Conservation (phyloP, 2,329 filamentous ascomycete species). For the Colletotrichum cuscutae region DNA sequence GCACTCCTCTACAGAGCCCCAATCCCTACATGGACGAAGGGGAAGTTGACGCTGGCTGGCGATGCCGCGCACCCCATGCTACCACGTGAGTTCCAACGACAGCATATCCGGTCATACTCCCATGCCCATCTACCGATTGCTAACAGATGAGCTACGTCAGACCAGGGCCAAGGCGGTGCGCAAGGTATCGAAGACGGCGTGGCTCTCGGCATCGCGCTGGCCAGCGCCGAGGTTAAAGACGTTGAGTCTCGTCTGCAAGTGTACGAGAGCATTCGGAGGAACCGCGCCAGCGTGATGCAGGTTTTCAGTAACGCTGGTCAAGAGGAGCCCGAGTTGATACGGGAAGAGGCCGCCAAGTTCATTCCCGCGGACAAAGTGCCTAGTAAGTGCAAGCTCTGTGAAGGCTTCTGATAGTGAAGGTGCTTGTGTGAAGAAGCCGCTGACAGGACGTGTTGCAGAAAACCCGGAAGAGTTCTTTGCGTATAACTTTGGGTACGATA, state of each 20-base stretch:
- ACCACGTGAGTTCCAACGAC: slow-evolving; percentile 41
- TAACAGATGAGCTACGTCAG: slow-evolving; percentile 35
- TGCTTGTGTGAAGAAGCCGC: not conserved
- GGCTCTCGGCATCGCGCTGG: slow-evolving; percentile 43
- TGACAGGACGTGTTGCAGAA: slow-evolving; percentile 7
- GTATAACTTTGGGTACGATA: slow-evolving; percentile 39
- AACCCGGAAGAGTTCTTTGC: slow-evolving; percentile 30
- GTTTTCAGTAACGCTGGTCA: slow-evolving; percentile 51
- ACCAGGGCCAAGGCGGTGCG: slow-evolving; percentile 50
- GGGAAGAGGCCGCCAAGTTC: slow-evolving; percentile 42
- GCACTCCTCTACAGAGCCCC: slow-evolving; percentile 47
- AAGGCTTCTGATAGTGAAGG: not conserved
- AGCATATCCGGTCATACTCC: not conserved
- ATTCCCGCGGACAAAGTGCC: slow-evolving; percentile 43
- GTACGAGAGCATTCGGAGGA: slow-evolving; percentile 40
- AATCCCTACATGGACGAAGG: slow-evolving; percentile 45
- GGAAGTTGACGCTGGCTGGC: slow-evolving; percentile 45
- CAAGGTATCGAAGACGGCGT: slow-evolving; percentile 49
- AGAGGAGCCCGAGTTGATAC: slow-evolving; percentile 44
- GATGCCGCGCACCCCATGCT: slow-evolving; percentile 52
- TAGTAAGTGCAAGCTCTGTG: slow-evolving; percentile 37
- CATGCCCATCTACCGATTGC: not conserved
- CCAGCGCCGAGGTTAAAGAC: slow-evolving; percentile 36
- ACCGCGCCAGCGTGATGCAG: slow-evolving; percentile 48
- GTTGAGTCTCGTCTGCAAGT: slow-evolving; percentile 39